A percentile compares a stretch with the other conserved stretches of the same genome.
These are phyloP conservation scores for Ceratobasidium sp. DNA, from an alignment of 1,284 basidiomycete genomes.

Conservation along the genomic window DNA sequence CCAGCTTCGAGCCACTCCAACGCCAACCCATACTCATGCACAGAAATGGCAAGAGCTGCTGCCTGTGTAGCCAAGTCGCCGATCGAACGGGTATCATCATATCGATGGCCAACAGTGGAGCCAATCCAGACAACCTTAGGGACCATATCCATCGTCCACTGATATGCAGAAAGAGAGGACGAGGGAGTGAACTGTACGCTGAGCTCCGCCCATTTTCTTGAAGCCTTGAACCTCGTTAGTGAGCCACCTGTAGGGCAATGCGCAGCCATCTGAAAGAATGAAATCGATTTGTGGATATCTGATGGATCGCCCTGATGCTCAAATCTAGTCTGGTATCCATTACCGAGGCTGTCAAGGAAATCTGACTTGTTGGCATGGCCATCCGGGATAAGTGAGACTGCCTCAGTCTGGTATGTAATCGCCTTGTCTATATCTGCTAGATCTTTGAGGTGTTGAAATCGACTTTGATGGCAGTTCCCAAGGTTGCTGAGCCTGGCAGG, in stretches of 20 bases:
- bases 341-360: too few relatives aligned
- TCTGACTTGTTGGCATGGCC: too few relatives aligned
- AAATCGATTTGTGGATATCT: too few relatives aligned
- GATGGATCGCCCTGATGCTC: too few relatives aligned
- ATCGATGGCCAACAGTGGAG: not conserved
- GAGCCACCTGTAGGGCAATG: not conserved
- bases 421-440: not conserved
- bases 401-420: not conserved
- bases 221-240: not conserved
- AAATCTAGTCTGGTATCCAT: too few relatives aligned
- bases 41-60: slow-evolving; percentile 27
- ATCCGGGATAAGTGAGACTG: too few relatives aligned
- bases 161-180: not conserved
- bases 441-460: not conserved
- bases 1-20: slow-evolving; percentile 45
- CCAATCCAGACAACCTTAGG: slow-evolving; percentile 40
- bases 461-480: not conserved
- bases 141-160: slow-evolving; percentile 19
- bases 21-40: slow-evolving; percentile 20
- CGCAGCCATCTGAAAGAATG: not conserved
- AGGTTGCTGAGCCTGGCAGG: not conserved
- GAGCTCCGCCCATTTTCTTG: not conserved
- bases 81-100: not conserved
- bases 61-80: slow-evolving; percentile 35
- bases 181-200: too few relatives aligned